A percentile compares a stretch with the other conserved stretches of the same genome.
phyloP scores from a whole-genome alignment of 2,329 filamentous ascomycete species.

The Verticillium longisporum region DNA sequence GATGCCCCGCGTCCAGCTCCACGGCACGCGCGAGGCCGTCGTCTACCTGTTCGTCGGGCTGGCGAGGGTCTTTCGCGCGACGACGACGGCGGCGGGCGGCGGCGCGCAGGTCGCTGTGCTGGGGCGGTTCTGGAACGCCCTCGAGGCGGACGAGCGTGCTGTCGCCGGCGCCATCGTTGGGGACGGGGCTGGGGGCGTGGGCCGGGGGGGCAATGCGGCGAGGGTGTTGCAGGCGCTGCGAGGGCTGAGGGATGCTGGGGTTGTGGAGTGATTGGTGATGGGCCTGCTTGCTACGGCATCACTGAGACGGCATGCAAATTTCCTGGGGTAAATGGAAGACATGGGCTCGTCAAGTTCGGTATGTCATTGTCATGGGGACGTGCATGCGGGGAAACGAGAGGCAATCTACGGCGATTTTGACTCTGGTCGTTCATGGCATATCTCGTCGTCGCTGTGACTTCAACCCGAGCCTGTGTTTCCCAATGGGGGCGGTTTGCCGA shows the following conservation, averaged over 20 bases:
- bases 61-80: constrained; percentile 8
- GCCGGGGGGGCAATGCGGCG: neutral
- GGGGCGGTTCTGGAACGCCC: constrained; percentile 7
- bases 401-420: neutral
- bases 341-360: neutral
- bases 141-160: constrained; percentile 4
- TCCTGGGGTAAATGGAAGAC: too few relatives aligned
- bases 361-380: neutral
- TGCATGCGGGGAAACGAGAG: neutral
- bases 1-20: constrained; percentile 9
- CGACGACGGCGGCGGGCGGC: neutral
- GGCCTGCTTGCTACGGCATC: neutral
- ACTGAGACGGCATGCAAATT: too few relatives aligned
- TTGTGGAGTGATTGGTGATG: neutral
- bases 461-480: neutral
- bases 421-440: neutral
- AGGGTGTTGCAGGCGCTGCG: neutral
- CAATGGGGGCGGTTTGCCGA: neutral
- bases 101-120: constrained; percentile 4
- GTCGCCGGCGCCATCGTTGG: neutral
- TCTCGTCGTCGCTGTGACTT: neutral
- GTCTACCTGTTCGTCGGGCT: constrained; percentile 7
- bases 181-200: neutral
- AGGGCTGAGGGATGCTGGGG: neutral
- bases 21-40: constrained; percentile 2